Evolutionary conservation across 768 basidiomycete species (phyloP).

Genomic region (Lyophyllum decastes): DNA sequence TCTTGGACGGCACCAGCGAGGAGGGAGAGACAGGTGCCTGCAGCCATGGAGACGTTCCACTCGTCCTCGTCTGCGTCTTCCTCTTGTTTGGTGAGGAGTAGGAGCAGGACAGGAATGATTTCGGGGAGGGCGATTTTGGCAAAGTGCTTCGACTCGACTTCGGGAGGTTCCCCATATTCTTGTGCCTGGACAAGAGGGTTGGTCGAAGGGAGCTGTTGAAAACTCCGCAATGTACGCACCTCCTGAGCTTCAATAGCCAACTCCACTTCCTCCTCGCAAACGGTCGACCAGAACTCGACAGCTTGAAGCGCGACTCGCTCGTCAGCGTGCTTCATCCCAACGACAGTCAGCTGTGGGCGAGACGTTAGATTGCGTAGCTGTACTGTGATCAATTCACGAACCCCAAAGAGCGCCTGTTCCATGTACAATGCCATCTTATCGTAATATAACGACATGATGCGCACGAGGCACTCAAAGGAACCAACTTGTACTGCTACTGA

Average conservation of each 20-base stretch:
- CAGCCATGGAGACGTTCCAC: constrained; percentile 98
- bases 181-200: constrained; percentile 58
- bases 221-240: constrained; percentile 40
- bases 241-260: constrained; percentile 90
- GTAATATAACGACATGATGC: constrained; percentile 97
- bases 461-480: constrained; percentile 93
- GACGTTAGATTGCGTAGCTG: constrained; percentile 14
- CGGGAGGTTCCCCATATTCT: constrained; percentile 86
- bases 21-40: constrained; percentile 85
- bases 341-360: constrained; percentile 76
- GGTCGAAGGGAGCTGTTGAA: not conserved
- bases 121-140: constrained; percentile 94
- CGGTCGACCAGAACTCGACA: constrained; percentile 99
- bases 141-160: constrained; percentile 85
- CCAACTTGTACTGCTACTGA: constrained; percentile 87
- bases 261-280: constrained; percentile 96
- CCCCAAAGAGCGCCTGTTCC: constrained; percentile 98
- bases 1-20: constrained; percentile 92
- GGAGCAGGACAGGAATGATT: constrained; percentile 89
- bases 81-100: constrained; percentile 88
- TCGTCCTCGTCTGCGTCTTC: constrained; percentile 98
- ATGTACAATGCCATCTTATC: constrained; percentile 99
- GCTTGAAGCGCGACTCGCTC: constrained; percentile 94
- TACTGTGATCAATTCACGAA: constrained; percentile 41
- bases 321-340: constrained; percentile 95